Percentiles rank a stretch among this genome's conserved stretches.
Evolutionary conservation across 2,329 filamentous ascomycete species (phyloP).

Genomic region (Ceratocystis huliohia): DNA sequence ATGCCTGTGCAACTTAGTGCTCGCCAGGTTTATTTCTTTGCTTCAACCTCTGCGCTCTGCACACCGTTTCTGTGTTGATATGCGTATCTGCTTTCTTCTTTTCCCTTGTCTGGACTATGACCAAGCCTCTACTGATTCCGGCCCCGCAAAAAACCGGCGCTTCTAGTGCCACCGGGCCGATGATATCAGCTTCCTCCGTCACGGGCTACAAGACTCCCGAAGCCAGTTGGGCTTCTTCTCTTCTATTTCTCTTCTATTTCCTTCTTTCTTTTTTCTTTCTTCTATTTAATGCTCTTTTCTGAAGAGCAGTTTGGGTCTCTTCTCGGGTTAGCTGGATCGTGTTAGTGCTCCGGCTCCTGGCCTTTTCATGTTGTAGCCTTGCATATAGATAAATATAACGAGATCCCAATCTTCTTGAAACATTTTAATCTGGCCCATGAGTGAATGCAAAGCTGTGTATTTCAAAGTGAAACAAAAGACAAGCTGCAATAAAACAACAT

Average conservation of each 20-base stretch:
- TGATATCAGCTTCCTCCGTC: background rate
- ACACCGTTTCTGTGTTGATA: too few relatives aligned
- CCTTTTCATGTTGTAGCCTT: background rate
- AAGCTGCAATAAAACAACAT: too few relatives aligned
- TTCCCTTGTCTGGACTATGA: background rate
- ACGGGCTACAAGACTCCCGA: background rate
- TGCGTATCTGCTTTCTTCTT: background rate
- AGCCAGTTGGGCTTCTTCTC: background rate
- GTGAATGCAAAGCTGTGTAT: too few relatives aligned
- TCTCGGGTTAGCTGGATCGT: background rate
- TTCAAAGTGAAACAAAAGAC: too few relatives aligned
- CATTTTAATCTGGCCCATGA: too few relatives aligned
- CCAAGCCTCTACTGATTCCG: background rate
- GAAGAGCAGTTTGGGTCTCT: background rate
- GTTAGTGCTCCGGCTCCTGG: background rate
- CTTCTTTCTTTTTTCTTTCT: constrained; percentile 2
- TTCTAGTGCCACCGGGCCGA: background rate
- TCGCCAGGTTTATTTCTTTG: background rate
- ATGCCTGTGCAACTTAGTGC: too few relatives aligned
- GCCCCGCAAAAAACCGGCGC: background rate
- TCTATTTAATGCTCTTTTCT: background rate
- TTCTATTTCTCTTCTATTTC: constrained; percentile 3
- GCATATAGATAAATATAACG: constrained; percentile 5
- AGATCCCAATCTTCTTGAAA: background rate
- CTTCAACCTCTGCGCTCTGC: background rate